These are phyloP conservation scores for Periconia macrospinosa DNA, from an alignment of 2,329 filamentous ascomycete species.

Conservation along the genomic window DNA sequence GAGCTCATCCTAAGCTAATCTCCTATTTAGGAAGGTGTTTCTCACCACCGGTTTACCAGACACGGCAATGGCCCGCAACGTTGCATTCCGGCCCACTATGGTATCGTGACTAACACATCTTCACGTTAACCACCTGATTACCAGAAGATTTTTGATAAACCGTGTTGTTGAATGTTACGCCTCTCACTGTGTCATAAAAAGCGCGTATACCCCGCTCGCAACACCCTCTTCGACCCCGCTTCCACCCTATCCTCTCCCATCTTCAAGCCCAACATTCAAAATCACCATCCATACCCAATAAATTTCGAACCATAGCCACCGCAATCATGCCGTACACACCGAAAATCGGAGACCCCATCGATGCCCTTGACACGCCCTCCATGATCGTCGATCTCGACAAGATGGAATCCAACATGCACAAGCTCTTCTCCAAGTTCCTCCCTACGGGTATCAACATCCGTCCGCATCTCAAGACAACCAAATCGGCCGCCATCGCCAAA, in stretches of 20 bases:
- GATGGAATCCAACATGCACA: conserved; percentile 56
- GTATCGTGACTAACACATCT: not conserved
- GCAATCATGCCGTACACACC: conserved; percentile 32
- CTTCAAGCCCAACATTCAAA: not conserved
- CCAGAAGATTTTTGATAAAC: not conserved
- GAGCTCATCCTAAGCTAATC: not conserved
- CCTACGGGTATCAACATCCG: conserved; percentile 52
- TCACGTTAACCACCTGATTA: no score
- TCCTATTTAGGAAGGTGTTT: not conserved
- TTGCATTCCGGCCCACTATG: not conserved
- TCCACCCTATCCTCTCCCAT: not conserved
- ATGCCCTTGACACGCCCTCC: conserved; percentile 56
- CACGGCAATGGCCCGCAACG: not conserved
- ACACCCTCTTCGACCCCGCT: not conserved
- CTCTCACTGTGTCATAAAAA: not conserved
- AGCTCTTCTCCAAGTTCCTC: conserved; percentile 50
- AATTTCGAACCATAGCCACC: not conserved
- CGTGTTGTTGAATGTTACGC: not conserved
- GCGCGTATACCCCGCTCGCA: not conserved
- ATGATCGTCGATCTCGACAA: conserved; percentile 59
- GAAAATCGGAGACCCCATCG: conserved; percentile 47
- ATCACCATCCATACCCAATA: not conserved
- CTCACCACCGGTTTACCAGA: not conserved
- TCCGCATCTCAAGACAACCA: conserved; percentile 59
- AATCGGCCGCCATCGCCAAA: conserved; percentile 50